These are phyloP conservation scores for Alternaria alternata DNA, from an alignment of 2,329 filamentous ascomycete genomes.

Conservation along the genomic window DNA sequence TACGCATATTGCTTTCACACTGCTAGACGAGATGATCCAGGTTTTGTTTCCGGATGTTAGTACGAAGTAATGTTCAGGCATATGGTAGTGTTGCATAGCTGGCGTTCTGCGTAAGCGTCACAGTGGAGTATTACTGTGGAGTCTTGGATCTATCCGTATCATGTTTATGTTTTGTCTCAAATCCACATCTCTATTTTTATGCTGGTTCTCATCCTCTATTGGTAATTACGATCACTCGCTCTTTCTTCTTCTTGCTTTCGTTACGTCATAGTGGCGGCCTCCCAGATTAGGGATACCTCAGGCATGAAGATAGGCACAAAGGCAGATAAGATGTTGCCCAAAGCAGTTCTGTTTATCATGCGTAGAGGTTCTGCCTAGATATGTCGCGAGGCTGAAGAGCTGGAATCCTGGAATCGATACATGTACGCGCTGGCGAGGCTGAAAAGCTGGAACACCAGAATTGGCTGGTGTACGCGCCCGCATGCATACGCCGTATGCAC, in stretches of 20 bases:
- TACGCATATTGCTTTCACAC: constrained; percentile 59
- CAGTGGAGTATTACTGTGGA: no score
- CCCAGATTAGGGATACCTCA: not conserved
- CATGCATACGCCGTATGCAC: not conserved
- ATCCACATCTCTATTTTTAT: not conserved
- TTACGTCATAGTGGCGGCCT: not conserved
- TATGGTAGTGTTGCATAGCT: constrained; percentile 7
- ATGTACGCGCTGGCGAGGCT: not conserved
- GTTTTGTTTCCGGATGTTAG: constrained; percentile 52
- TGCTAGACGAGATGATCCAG: constrained; percentile 58
- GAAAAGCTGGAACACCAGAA: not conserved
- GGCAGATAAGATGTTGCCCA: not conserved
- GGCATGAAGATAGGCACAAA: not conserved
- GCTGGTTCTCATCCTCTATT: not conserved
- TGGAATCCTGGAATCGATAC: not conserved
- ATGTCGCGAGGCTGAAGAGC: not conserved
- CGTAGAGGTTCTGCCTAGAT: not conserved
- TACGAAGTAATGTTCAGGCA: constrained; percentile 2
- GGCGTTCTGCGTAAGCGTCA: not conserved
- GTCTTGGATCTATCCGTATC: not conserved
- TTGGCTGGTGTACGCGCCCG: not conserved
- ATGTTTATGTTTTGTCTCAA: not conserved
- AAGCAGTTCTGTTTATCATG: not conserved
- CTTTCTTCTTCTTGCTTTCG: not conserved
- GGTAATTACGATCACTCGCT: not conserved